These are phyloP conservation scores for Jasminum sambac DNA, from an alignment of 257 asterid genomes.

Conservation along the genomic window DNA sequence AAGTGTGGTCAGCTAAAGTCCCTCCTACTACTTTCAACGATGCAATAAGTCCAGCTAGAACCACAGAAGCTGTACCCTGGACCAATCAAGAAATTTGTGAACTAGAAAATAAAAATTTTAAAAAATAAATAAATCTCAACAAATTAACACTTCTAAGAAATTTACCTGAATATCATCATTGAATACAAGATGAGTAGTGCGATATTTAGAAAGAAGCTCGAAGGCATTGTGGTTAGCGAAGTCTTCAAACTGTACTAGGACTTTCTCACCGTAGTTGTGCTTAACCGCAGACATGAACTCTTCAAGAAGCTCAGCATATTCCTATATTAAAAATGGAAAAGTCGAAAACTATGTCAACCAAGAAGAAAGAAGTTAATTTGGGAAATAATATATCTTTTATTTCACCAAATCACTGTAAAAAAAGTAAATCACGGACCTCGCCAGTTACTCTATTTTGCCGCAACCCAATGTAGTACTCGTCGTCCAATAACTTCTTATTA, in stretches of 20 bases:
- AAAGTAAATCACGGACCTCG: constrained; percentile 42
- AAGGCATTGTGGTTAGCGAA: constrained; percentile 94
- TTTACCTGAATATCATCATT: constrained; percentile 89
- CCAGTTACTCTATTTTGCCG: constrained; percentile 83
- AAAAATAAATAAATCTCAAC: background rate
- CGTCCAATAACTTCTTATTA: constrained; percentile 69
- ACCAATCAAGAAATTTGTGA: constrained; percentile 6
- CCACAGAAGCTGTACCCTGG: constrained; percentile 96
- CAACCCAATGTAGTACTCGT: constrained; percentile 87
- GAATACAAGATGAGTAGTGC: constrained; percentile 84
- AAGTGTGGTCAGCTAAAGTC: constrained; percentile 74
- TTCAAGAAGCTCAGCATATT: constrained; percentile 77
- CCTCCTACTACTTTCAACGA: constrained; percentile 70
- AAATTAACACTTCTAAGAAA: background rate
- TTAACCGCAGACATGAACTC: constrained; percentile 89
- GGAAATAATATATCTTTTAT: constrained; percentile 7
- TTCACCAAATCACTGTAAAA: constrained; percentile 8
- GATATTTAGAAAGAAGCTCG: constrained; percentile 73
- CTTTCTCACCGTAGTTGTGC: constrained; percentile 86
- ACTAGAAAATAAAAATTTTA: background rate
- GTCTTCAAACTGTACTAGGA: constrained; percentile 91
- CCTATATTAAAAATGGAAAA: constrained; percentile 39
- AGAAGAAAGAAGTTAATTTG: constrained; percentile 14
- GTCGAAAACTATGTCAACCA: constrained; percentile 21
- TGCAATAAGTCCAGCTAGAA: constrained; percentile 78